Conservation (phyloP, 116 monocot genomes). For the Zostera marina region DNA sequence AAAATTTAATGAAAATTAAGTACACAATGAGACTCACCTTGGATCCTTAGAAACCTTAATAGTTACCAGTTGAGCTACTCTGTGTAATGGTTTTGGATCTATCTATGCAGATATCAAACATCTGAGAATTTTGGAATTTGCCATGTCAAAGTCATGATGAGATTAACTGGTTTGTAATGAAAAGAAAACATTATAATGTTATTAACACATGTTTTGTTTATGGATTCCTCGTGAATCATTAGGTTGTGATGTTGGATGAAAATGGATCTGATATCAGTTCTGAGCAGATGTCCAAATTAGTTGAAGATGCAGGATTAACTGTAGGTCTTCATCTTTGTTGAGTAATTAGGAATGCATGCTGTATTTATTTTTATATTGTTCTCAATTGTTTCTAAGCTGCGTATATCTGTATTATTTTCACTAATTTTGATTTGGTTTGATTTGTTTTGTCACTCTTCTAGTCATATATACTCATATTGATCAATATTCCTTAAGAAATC, state of each 20-base stretch:
- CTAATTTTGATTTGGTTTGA: too few relatives aligned
- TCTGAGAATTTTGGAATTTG: too few relatives aligned
- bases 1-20: too few relatives aligned
- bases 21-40: too few relatives aligned
- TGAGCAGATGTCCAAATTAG: conserved; percentile 55
- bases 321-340: conserved; percentile 14
- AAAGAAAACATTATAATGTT: not conserved
- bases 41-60: too few relatives aligned
- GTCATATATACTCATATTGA: too few relatives aligned
- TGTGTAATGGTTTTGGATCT: too few relatives aligned
- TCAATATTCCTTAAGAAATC: too few relatives aligned
- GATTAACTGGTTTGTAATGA: not conserved
- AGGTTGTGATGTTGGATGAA: conserved; percentile 84
- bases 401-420: too few relatives aligned
- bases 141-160: not conserved
- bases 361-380: not conserved
- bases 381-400: not conserved
- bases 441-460: too few relatives aligned
- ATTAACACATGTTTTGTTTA: not conserved
- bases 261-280: conserved; percentile 55
- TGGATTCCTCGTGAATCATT: not conserved
- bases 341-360: not conserved
- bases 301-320: conserved; percentile 50
- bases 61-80: too few relatives aligned
- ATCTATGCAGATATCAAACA: too few relatives aligned